These are phyloP conservation scores for Ambrosiella xylebori DNA, from an alignment of 2,329 filamentous ascomycete genomes.

Conservation along the genomic window DNA sequence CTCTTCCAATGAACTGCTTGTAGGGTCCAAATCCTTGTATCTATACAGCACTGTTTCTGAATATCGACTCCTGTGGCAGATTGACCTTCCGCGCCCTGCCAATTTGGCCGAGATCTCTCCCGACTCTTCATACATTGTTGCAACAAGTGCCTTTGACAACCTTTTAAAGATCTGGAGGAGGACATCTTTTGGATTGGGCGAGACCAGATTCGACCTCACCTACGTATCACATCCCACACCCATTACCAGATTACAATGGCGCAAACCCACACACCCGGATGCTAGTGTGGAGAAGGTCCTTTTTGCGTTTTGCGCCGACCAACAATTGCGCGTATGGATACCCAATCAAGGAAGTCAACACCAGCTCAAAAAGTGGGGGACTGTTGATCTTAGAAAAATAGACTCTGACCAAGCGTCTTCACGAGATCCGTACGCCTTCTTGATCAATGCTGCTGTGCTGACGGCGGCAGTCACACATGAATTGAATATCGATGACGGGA, in stretches of 20 bases:
- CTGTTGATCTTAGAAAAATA: conserved; percentile 56
- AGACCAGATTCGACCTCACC: conserved; percentile 74
- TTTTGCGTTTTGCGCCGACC: conserved; percentile 75
- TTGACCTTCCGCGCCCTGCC: conserved; percentile 52
- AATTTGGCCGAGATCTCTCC: conserved; percentile 67
- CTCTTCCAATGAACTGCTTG: conserved; percentile 63
- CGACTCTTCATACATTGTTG: conserved; percentile 75
- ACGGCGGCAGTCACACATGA: conserved; percentile 59
- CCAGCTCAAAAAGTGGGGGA: conserved; percentile 61
- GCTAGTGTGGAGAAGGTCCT: conserved; percentile 73
- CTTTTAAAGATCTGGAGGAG: conserved; percentile 88
- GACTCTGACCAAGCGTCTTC: conserved; percentile 17
- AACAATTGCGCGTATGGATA: conserved; percentile 68
- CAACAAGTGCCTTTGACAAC: conserved; percentile 58
- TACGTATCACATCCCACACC: conserved; percentile 73
- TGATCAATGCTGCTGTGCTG: conserved; percentile 71
- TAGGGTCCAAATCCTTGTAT: conserved; percentile 52
- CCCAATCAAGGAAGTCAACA: conserved; percentile 50
- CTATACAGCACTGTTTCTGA: conserved; percentile 42
- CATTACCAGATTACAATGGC: conserved; percentile 78
- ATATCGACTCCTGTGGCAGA: conserved; percentile 52
- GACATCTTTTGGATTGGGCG: conserved; percentile 63
- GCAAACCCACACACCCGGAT: conserved; percentile 56
- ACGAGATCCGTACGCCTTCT: conserved; percentile 48
- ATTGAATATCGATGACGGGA: conserved; percentile 32